Evolutionary conservation across 2,329 filamentous ascomycete genomes (phyloP).

Genomic region (Tolypocladium tropicale): DNA sequence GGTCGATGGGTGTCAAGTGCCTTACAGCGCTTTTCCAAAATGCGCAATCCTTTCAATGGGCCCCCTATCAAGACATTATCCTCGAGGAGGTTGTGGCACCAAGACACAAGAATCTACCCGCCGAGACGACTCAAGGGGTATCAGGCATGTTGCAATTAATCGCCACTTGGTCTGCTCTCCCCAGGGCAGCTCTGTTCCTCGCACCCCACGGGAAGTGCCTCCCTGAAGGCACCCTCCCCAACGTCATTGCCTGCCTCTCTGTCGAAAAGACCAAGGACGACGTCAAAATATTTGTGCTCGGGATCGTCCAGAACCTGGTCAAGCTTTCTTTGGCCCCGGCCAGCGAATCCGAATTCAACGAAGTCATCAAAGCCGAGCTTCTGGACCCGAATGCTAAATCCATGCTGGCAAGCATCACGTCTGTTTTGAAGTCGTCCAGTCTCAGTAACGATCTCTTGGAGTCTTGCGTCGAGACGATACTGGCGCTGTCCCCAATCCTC

Average conservation of each 20-base stretch:
- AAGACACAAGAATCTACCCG: slow-evolving; percentile 65
- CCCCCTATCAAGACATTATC: slow-evolving; percentile 57
- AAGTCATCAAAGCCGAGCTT: slow-evolving; percentile 44
- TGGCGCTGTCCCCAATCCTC: slow-evolving; percentile 64
- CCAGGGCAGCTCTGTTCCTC: slow-evolving; percentile 59
- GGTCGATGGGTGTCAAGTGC: slow-evolving; percentile 71
- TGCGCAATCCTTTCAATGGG: slow-evolving; percentile 61
- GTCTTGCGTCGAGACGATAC: slow-evolving; percentile 66
- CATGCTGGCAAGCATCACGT: slow-evolving; percentile 57
- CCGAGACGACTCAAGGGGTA: slow-evolving; percentile 81
- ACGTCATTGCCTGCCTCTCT: slow-evolving; percentile 62
- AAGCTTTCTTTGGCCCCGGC: slow-evolving; percentile 46
- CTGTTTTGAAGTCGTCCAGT: slow-evolving; percentile 50
- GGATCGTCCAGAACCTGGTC: slow-evolving; percentile 62
- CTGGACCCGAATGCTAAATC: slow-evolving; percentile 46
- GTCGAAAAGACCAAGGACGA: slow-evolving; percentile 71
- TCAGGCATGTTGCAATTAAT: slow-evolving; percentile 76
- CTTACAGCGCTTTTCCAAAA: slow-evolving; percentile 69
- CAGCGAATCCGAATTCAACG: slow-evolving; percentile 44
- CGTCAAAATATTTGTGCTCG: slow-evolving; percentile 73
- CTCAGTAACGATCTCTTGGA: slow-evolving; percentile 67
- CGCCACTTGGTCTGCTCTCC: slow-evolving; percentile 65
- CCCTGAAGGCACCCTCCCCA: slow-evolving; percentile 55
- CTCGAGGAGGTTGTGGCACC: slow-evolving; percentile 68
- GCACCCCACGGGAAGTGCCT: slow-evolving; percentile 24